Conservation (phyloP, 805 yeast species). For the Candida rishiriensis region DNA sequence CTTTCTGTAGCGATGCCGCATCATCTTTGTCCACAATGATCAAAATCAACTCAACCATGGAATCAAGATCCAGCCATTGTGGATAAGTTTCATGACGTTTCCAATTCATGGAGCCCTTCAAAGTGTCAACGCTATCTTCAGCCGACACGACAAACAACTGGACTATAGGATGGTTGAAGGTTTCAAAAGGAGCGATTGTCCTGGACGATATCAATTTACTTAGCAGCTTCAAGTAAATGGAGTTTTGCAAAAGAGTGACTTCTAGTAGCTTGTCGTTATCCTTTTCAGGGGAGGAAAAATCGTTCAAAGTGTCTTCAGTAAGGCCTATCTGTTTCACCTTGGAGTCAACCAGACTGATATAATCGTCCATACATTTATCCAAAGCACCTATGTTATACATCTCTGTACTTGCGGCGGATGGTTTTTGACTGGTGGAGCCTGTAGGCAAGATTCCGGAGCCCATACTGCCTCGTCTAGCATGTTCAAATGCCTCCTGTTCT, state of each 20-base stretch:
- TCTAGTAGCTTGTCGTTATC: conserved; percentile 4
- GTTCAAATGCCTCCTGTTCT: conserved; percentile 15
- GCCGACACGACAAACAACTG: conserved; percentile 65
- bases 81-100: conserved; percentile 43
- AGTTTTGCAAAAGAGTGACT: conserved; percentile 32
- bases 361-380: conserved; percentile 16
- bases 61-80: conserved; percentile 61
- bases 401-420: conserved; percentile 15
- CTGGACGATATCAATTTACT: conserved; percentile 56
- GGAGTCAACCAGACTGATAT: conserved; percentile 18
- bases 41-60: conserved; percentile 50
- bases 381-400: conserved; percentile 16
- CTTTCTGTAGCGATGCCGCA: conserved; percentile 39
- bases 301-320: background rate
- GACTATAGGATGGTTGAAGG: conserved; percentile 81
- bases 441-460: conserved; percentile 5
- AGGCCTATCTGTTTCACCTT: conserved; percentile 4
- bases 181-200: conserved; percentile 70
- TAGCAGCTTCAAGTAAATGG: conserved; percentile 54
- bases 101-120: conserved; percentile 54
- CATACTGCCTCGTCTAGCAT: conserved; percentile 10
- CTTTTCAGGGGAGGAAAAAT: background rate
- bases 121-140: conserved; percentile 46
- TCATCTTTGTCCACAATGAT: conserved; percentile 44
- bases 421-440: conserved; percentile 5